phyloP scores from a whole-genome alignment of 257 asterid species.

The Nicotiana obtusifolia region DNA sequence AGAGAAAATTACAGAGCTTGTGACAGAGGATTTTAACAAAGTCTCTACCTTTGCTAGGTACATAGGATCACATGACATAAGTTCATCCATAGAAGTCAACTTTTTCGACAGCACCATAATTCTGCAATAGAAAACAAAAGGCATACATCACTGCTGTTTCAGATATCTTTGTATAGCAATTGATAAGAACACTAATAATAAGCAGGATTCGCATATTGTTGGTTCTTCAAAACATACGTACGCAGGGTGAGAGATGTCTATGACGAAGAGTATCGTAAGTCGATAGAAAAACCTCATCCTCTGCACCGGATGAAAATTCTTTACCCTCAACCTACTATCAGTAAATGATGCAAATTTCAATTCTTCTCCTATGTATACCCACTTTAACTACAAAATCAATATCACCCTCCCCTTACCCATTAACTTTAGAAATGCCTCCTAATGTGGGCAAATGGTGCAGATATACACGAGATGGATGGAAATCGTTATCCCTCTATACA shows the following conservation, averaged over 20 bases:
- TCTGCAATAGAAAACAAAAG: slow-evolving; percentile 35
- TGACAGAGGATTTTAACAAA: background rate
- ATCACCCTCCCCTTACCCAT: background rate
- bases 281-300: background rate
- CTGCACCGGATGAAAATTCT: background rate
- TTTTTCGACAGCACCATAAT: slow-evolving; percentile 77
- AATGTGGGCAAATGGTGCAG: background rate
- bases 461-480: background rate
- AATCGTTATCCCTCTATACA: background rate
- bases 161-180: background rate
- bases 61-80: slow-evolving; percentile 63
- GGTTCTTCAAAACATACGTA: background rate
- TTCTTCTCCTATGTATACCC: background rate
- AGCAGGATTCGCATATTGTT: background rate
- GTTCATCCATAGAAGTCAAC: slow-evolving; percentile 71
- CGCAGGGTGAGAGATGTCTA: background rate
- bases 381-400: background rate
- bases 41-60: slow-evolving; percentile 70
- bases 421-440: background rate
- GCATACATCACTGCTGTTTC: background rate
- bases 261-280: background rate
- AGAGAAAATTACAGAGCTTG: background rate
- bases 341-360: background rate
- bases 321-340: background rate
- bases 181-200: background rate